These are phyloP conservation scores for Kazachstania viticola DNA, from an alignment of 805 yeast species.

Conservation along the genomic window DNA sequence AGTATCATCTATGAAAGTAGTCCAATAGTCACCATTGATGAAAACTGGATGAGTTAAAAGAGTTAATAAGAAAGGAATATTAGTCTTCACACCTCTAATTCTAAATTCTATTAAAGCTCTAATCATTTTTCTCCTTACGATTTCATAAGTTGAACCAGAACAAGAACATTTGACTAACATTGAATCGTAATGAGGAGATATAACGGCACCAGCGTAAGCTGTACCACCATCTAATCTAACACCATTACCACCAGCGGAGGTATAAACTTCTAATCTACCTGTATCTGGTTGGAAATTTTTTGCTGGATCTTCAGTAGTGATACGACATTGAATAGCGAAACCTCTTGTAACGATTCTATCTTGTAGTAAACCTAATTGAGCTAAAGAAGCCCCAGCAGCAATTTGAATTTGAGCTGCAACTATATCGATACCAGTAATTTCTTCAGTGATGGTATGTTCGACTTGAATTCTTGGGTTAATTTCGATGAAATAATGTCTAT, in stretches of 20 bases:
- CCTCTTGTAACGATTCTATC: conserved; percentile 94
- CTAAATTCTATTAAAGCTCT: conserved; percentile 94
- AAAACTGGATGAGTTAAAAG: conserved; percentile 83
- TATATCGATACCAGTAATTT: conserved; percentile 93
- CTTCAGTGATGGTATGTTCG: conserved; percentile 97
- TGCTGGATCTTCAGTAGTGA: conserved; percentile 95
- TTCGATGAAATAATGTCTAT: conserved; percentile 95
- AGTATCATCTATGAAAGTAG: conserved; percentile 96
- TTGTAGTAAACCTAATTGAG: conserved; percentile 84
- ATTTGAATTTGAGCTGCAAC: conserved; percentile 98
- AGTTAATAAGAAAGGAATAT: conserved; percentile 91
- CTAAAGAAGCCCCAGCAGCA: conserved; percentile 94
- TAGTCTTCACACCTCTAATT: conserved; percentile 97
- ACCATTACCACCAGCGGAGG: conserved; percentile 99
- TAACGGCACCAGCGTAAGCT: conserved; percentile 93
- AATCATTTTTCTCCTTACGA: conserved; percentile 94
- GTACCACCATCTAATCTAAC: conserved; percentile 98
- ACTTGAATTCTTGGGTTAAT: conserved; percentile 98
- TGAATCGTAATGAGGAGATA: conserved; percentile 94
- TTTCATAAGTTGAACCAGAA: conserved; percentile 94
- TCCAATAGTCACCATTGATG: conserved; percentile 85
- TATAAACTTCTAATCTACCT: conserved; percentile 93
- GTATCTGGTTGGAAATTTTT: conserved; percentile 98
- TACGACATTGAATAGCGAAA: conserved; percentile 97
- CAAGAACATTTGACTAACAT: conserved; percentile 97